Percentiles rank a stretch among this genome's conserved stretches.
phyloP scores from a whole-genome alignment of 2,329 filamentous ascomycete species.

The Neofusicoccum kwambonambiense region DNA sequence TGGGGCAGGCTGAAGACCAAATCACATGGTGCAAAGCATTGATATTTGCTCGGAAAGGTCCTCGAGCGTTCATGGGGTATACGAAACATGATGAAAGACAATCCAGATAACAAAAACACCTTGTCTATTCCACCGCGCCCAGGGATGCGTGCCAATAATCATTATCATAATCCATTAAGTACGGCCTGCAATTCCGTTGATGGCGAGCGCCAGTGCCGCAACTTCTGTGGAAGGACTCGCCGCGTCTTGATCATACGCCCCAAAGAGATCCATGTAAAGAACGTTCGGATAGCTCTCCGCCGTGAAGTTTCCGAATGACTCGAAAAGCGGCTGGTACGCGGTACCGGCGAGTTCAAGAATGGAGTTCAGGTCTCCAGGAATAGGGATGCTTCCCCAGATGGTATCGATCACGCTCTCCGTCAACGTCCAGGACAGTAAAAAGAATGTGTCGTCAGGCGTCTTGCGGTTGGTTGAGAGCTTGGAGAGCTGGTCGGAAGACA shows the following conservation, averaged over 20 bases:
- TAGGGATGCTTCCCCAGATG: slow-evolving; percentile 26
- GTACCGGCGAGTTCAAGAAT: slow-evolving; percentile 33
- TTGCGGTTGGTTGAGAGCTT: slow-evolving; percentile 36
- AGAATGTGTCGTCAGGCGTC: slow-evolving; percentile 32
- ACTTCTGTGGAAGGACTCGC: slow-evolving; percentile 31
- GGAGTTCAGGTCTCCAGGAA: slow-evolving; percentile 28
- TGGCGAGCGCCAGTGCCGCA: slow-evolving; percentile 33
- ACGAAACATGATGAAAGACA: not conserved
- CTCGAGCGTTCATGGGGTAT: not conserved
- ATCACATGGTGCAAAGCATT: not conserved
- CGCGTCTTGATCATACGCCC: slow-evolving; percentile 27
- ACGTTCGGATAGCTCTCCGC: slow-evolving; percentile 37
- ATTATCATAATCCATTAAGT: slow-evolving; percentile 1
- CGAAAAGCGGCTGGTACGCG: slow-evolving; percentile 34
- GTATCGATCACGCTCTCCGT: slow-evolving; percentile 34
- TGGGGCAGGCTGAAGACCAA: too few species aligned
- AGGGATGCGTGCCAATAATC: not conserved
- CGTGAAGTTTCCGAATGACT: slow-evolving; percentile 35
- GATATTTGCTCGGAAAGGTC: not conserved
- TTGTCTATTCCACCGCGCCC: not conserved
- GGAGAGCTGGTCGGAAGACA: slow-evolving; percentile 38
- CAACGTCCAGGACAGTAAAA: slow-evolving; percentile 38
- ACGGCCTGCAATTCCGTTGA: slow-evolving; percentile 25
- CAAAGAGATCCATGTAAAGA: slow-evolving; percentile 35
- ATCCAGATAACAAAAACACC: not conserved